These are phyloP conservation scores for Trametes maxima DNA, from an alignment of 768 basidiomycete species.

Conservation along the genomic window DNA sequence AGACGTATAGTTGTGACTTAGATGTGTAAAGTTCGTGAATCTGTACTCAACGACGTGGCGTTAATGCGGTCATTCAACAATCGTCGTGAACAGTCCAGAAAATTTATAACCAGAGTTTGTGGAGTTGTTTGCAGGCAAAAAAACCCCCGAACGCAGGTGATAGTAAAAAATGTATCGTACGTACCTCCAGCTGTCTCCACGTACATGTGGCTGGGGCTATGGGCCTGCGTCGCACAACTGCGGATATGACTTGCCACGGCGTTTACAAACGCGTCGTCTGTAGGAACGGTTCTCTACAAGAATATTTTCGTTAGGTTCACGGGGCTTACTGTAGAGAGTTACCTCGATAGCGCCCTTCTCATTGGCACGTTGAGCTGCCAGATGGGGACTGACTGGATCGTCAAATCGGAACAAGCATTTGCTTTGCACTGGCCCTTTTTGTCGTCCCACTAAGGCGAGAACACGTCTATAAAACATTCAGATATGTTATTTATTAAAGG, in stretches of 20 bases:
- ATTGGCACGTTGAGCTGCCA: constrained; percentile 66
- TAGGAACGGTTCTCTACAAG: constrained; percentile 42
- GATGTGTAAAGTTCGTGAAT: too few relatives aligned
- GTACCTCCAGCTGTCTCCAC: constrained; percentile 96
- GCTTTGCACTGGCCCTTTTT: constrained; percentile 48
- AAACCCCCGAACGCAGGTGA: too few relatives aligned
- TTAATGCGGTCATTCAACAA: too few relatives aligned
- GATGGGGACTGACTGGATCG: constrained; percentile 92
- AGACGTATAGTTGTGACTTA: too few relatives aligned
- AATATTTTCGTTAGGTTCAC: not conserved
- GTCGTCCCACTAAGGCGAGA: constrained; percentile 48
- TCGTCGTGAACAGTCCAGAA: too few relatives aligned
- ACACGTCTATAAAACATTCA: constrained; percentile 57
- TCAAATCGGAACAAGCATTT: constrained; percentile 82
- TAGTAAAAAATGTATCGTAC: constrained; percentile 25
- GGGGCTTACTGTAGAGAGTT: not conserved
- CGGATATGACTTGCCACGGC: constrained; percentile 67
- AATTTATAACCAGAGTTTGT: too few relatives aligned
- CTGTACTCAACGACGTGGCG: too few relatives aligned
- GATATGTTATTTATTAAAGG: not conserved
- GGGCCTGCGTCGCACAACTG: constrained; percentile 43
- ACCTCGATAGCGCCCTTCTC: constrained; percentile 36
- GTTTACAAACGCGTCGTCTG: constrained; percentile 67
- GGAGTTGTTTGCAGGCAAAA: too few relatives aligned
- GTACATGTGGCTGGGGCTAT: constrained; percentile 60